Evolutionary conservation across 1,139 yeast genomes (phyloP).

Genomic region (Suhomyces anneliseae): DNA sequence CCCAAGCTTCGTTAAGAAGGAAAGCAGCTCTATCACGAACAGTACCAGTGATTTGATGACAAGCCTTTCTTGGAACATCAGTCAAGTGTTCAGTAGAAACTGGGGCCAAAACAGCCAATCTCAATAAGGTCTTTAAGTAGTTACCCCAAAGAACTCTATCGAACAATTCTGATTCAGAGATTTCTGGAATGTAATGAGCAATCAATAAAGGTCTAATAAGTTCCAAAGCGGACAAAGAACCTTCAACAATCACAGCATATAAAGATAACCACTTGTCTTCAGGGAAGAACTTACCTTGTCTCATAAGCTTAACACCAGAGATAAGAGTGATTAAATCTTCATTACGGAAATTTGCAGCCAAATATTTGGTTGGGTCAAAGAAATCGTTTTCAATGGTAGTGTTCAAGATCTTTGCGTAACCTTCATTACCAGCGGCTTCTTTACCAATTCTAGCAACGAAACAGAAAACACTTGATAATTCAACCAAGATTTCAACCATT

Average conservation of each 20-base stretch:
- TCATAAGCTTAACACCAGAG: constrained; percentile 57
- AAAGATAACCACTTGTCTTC: constrained; percentile 69
- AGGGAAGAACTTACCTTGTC: constrained; percentile 64
- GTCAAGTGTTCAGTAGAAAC: constrained; percentile 64
- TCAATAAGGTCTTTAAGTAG: constrained; percentile 58
- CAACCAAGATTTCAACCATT: constrained; percentile 72
- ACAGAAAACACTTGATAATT: constrained; percentile 60
- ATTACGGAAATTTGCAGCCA: constrained; percentile 34
- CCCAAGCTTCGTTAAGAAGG: constrained; percentile 68
- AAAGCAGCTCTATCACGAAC: constrained; percentile 61
- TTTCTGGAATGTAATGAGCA: constrained; percentile 54
- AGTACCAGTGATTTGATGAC: constrained; percentile 62
- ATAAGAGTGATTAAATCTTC: constrained; percentile 49
- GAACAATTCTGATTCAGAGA: constrained; percentile 47
- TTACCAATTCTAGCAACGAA: constrained; percentile 57
- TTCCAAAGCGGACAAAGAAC: constrained; percentile 58
- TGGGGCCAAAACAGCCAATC: constrained; percentile 54
- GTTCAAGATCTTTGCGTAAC: constrained; percentile 33
- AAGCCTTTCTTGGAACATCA: constrained; percentile 72
- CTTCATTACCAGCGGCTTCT: constrained; percentile 47
- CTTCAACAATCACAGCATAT: constrained; percentile 60
- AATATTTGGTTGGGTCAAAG: constrained; percentile 33
- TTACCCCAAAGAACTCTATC: constrained; percentile 65
- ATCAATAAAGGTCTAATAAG: constrained; percentile 57
- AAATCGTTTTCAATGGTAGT: constrained; percentile 31